Evolutionary conservation across 1,284 basidiomycete species (phyloP), one percentile per base, ranked within the genome.

Genomic region (Afroboletus lepidellus): DNA sequence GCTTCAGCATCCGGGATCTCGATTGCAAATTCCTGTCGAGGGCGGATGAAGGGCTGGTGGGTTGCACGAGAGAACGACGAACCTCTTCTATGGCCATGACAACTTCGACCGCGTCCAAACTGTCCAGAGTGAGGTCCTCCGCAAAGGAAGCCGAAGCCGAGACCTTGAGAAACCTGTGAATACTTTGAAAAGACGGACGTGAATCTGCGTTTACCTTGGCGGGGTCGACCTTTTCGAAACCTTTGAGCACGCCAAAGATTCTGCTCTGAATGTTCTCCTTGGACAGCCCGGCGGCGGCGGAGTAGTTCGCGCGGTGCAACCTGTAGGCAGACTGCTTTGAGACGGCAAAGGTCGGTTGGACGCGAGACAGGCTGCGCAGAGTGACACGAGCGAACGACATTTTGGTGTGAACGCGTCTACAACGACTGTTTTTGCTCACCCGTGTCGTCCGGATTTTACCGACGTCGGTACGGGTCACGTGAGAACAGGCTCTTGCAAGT

Each of bases 81-180:
- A 93, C 96, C 86, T 99, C 96, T 76, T 99, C 97, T 62, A 99
- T 91, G 43, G 96, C 94, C 95, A 99, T 98, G 65, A 99, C 93
- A 39, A 98, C 95, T 74, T 99, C 97, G 39, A 99, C 96, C 42
- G 94, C 85, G 72, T 99, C 97, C 67, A 99, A 78, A 65, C 94
- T 98, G 77, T 99, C 97, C 46, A 99, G 82, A 36, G 94, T 91
- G 53, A 99, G 85, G 77, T 99, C 94, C 46, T 81, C 77, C 53
- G 87, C 78, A 75, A 99, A 98, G 30, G 87, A 81, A 25, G 96
- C 79, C 16, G 84, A 70, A 27, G 84, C 59, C 16, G 84, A 77
- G 63, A 99, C 78, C 96, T 98, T 98, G 60, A 21, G 47, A 48
- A 13, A 34, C 23, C 43, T 43, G 37, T 54, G 8, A 63, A 36